Base-by-base conservation (phyloP, 306 rosid species). In the Fragaria vesca region DNA sequence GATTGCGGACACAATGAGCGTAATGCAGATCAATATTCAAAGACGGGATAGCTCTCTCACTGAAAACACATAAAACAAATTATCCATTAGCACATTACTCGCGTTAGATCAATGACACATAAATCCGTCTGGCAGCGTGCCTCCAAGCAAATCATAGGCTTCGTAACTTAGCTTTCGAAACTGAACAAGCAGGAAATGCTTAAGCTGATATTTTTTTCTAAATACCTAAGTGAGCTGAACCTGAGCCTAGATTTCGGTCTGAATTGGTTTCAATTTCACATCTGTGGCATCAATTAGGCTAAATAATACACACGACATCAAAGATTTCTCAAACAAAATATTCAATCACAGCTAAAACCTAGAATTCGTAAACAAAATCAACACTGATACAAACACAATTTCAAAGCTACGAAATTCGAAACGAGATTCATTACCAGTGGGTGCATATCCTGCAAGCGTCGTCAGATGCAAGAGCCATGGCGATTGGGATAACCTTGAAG, bases 1-100 rank as follows among this genome's bases (percentile, higher is more conserved):
- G 93, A 54, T 96, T 93, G 73, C 99, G 96, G 48, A 80, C 82
- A 81, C 99, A 96, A 84, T 93, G 94, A 50, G 85, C 98, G 79
- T 80, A 87, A 84, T 96, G 99, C 91, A 96, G 86, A 82, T 90
- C 93, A 60, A 96, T 84, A 89, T 96, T 96, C 34, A 87, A 68
- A 15, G 86, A 79, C 65, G 97, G 99, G 77, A 96, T 85, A 38
- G 89, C 74, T 84, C 97, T 90, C 76, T 90, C 91, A 81, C 99
- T 96, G 87, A 50, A 82, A 89, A 78, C 51, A 72, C 21, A 61
- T 12, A 83, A 45, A 81, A 54, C 20, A 78, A 43, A 74, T 34
- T 38, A 75, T 81, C 66, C 36, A 67, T 62, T 46, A 74, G 63
- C 52, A 43, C 30, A 17, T 60, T 45, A 73, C 55, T 26, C 48